A percentile compares a stretch with the other conserved stretches of the same genome.
Evolutionary conservation across 2,329 filamentous ascomycete species (phyloP).

Genomic region (Verticillium isaacii): DNA sequence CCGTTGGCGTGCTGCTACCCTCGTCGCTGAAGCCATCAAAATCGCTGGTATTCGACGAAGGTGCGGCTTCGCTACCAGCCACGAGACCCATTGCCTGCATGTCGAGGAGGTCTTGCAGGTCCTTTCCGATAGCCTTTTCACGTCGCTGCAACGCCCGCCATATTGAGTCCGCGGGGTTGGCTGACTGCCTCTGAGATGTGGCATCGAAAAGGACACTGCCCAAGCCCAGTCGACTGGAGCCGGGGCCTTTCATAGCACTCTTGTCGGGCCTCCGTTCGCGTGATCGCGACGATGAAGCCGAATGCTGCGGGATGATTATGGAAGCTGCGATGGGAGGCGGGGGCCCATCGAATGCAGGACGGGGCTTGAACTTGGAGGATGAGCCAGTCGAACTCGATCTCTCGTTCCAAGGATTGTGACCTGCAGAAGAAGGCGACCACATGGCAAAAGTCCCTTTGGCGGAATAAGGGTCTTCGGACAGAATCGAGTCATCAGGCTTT

Average conservation of each 20-base stretch:
- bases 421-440: constrained; percentile 6
- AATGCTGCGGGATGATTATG: constrained; percentile 22
- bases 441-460: constrained; percentile 7
- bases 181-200: constrained; percentile 16
- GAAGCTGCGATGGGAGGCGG: constrained; percentile 47
- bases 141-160: constrained; percentile 43
- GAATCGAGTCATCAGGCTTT: constrained; percentile 22
- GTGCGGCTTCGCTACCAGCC: constrained; percentile 25
- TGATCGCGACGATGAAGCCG: not conserved
- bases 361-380: constrained; percentile 24
- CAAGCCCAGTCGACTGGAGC: constrained; percentile 13
- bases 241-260: not conserved
- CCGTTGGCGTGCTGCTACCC: constrained; percentile 36
- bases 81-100: constrained; percentile 41
- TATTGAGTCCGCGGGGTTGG: constrained; percentile 32
- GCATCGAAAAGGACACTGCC: constrained; percentile 35
- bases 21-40: constrained; percentile 30
- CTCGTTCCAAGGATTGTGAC: constrained; percentile 7
- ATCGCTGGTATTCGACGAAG: constrained; percentile 13
- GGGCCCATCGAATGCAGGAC: constrained; percentile 40
- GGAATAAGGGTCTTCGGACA: constrained; percentile 16
- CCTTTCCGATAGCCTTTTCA: constrained; percentile 38
- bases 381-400: constrained; percentile 22
- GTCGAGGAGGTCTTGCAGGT: constrained; percentile 44
- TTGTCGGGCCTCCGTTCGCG: not conserved